Base-by-base conservation (phyloP, 306 rosid species). In the Cucurbita pepo region DNA sequence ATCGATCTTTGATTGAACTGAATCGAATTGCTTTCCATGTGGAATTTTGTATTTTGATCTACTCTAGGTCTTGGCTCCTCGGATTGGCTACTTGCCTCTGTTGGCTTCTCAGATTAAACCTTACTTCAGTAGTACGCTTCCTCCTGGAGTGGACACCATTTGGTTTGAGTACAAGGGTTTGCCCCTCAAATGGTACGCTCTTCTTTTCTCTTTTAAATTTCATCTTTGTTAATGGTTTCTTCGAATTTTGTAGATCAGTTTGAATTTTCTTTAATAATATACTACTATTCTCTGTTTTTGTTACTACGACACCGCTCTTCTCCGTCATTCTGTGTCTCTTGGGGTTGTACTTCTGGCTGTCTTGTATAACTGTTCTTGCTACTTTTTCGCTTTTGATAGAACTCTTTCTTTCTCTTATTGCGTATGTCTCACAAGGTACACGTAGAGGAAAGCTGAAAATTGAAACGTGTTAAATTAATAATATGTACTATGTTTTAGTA, bases 151-250 rank as follows among this genome's bases (percentile, higher is more conserved):
- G 0, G 99, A 94, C 81, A 79, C 99, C 47, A 75, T 94, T 74
- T 94, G 99, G 99, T 94, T 94, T 69, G 99, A 94, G 55, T 91
- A 84, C 86, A 89, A 84, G 73, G 97, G 99, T 45, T 81, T 94
- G 34, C 95, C 97, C 55, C 88, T 94, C 71, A 94, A 94, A 77
- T 94, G 99, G 98, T 93, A 79, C 25, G 56, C 72, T 22, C 15
- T 54, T 61, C 58, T 21, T 21, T 38, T 18, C 2, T 41, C 10
- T 50, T 43, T 41, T 11, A 4, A 40, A 22, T 43, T 25, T 56
- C 47, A 14, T 37, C 6, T 19, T 19, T 50, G 34, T 13, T 69
- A 52, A 10, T 36, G 9, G 14, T 56, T 55, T 56, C 2, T 56
- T 36, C 7, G 25, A 45, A 55, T 51, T 54, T 54, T 72, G 34